Conservation (phyloP, 2,329 filamentous ascomycete genomes). For the Xylariomycetidae sp. region DNA sequence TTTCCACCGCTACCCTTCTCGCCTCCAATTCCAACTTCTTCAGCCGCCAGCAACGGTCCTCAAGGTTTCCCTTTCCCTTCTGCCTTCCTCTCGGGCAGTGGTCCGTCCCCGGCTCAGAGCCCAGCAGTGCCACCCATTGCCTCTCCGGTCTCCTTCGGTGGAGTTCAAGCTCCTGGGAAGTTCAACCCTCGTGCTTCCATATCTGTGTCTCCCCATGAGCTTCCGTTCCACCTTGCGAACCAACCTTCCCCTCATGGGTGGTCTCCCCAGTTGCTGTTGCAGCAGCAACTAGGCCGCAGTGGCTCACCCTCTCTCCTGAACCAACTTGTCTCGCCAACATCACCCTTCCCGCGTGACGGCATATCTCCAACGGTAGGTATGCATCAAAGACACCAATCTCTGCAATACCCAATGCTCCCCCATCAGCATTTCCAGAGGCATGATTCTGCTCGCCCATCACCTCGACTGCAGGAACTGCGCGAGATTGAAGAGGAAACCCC, state of each 20-base stretch:
- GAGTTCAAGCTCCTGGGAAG: constrained; percentile 47
- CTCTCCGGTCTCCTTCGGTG: constrained; percentile 68
- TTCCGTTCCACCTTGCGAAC: constrained; percentile 63
- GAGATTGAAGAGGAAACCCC: constrained; percentile 64
- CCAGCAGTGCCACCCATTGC: constrained; percentile 60
- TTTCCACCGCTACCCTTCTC: constrained; percentile 77
- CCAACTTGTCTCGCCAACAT: constrained; percentile 58
- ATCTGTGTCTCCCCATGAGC: constrained; percentile 57
- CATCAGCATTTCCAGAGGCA: constrained; percentile 53
- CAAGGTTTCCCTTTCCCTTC: constrained; percentile 53
- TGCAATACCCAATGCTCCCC: constrained; percentile 53
- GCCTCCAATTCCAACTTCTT: constrained; percentile 75
- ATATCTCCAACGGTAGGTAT: constrained; percentile 38
- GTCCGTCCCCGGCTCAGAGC: constrained; percentile 57
- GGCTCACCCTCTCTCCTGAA: constrained; percentile 61
- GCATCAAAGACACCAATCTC: constrained; percentile 55
- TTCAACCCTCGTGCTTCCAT: constrained; percentile 70
- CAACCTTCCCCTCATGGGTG: constrained; percentile 58
- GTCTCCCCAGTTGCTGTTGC: constrained; percentile 51
- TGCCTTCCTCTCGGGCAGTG: constrained; percentile 56
- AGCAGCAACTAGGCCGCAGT: constrained; percentile 47
- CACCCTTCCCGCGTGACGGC: constrained; percentile 55
- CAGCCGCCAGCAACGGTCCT: constrained; percentile 63
- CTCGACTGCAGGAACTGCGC: constrained; percentile 65
- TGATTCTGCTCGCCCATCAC: constrained; percentile 51